phyloP scores from a whole-genome alignment of 2,329 filamentous ascomycete species.

The Clonostachys solani region DNA sequence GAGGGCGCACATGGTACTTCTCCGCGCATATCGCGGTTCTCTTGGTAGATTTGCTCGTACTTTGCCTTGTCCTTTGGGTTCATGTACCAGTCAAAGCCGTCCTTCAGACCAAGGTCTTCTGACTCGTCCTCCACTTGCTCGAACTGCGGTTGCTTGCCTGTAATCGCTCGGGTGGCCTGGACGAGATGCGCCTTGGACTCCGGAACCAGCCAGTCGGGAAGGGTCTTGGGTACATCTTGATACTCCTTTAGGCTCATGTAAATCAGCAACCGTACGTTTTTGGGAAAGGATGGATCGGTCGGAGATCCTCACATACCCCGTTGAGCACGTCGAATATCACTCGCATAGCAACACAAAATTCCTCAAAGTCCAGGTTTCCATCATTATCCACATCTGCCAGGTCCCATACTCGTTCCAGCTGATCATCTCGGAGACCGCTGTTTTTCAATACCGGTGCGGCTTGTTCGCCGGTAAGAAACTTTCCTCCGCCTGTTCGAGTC shows the following conservation, averaged over 20 bases:
- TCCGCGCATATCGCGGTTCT: constrained; percentile 83
- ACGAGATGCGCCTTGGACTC: constrained; percentile 92
- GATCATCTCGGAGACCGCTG: constrained; percentile 59
- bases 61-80: constrained; percentile 84
- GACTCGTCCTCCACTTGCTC: constrained; percentile 80
- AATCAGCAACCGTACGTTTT: constrained; percentile 2
- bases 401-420: constrained; percentile 97
- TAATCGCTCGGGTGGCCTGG: constrained; percentile 75
- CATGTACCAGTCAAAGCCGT: constrained; percentile 99
- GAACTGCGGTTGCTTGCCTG: constrained; percentile 75
- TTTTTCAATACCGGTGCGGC: constrained; percentile 61
- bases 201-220: constrained; percentile 96
- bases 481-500: constrained; percentile 53
- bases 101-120: constrained; percentile 80
- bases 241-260: constrained; percentile 61
- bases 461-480: constrained; percentile 57
- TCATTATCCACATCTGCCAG: constrained; percentile 96
- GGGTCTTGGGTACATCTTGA: constrained; percentile 73
- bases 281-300: neutral
- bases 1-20: constrained; percentile 67
- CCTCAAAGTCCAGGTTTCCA: constrained; percentile 96
- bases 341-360: constrained; percentile 98
- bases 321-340: constrained; percentile 97
- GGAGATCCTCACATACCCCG: constrained; percentile 51
- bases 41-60: constrained; percentile 96